Percentiles rank a stretch among this genome's conserved stretches.
These are phyloP conservation scores for Bidens hawaiensis DNA, from an alignment of 140 eudicot species.

Conservation along the genomic window DNA sequence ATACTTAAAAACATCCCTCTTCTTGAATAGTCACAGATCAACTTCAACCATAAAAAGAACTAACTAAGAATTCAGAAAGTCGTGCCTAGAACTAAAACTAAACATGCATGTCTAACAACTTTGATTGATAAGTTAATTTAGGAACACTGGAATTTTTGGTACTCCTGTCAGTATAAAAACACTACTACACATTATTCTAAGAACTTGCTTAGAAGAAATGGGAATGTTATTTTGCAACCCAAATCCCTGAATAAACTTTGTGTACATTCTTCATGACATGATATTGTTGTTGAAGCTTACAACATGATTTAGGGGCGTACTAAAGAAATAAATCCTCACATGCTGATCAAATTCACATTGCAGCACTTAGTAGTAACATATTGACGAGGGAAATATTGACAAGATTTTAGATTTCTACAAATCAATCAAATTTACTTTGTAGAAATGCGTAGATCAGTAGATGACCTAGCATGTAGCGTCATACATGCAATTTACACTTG, in stretches of 20 bases:
- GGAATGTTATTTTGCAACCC: background rate
- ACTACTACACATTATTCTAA: background rate
- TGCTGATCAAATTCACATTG: constrained; percentile 3
- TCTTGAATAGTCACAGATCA: background rate
- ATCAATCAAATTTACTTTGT: constrained; percentile 1
- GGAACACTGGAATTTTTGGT: background rate
- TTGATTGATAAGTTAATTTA: background rate
- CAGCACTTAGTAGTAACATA: background rate
- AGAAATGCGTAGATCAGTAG: constrained; percentile 8
- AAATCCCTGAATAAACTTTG: background rate
- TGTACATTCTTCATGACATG: background rate
- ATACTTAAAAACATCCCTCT: background rate
- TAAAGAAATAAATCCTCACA: background rate
- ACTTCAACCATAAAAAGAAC: background rate
- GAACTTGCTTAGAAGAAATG: constrained; percentile 1
- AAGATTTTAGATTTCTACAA: constrained; percentile 10
- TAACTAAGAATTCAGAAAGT: background rate
- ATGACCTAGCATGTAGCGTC: constrained; percentile 2
- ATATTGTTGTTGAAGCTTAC: background rate
- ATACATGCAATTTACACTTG: constrained; percentile 1
- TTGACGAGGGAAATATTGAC: background rate
- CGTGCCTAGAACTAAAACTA: background rate
- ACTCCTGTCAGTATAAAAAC: constrained; percentile 8
- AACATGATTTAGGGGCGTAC: constrained; percentile 4
- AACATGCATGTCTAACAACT: constrained; percentile 6